Evolutionary conservation across 495 filamentous ascomycete genomes (phyloP), one percentile per base, ranked within the genome.

Genomic region (Rostrohypoxylon terebratum): DNA sequence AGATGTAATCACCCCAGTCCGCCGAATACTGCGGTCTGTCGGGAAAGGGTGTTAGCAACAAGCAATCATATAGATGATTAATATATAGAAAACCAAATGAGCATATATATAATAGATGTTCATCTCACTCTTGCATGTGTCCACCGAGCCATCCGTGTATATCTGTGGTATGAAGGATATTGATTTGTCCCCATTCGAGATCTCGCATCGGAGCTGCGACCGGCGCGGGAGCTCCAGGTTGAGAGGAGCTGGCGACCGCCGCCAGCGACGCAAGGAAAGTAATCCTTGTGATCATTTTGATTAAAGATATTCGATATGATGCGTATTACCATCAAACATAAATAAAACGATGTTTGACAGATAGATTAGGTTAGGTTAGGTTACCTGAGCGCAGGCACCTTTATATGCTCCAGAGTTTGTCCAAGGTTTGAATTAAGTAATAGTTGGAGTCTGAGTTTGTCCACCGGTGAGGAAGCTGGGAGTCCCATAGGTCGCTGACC

Each of bases 1-100:
- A 98, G 72, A 98, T 87, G 80, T 98, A 99, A 82, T 99, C 96
- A 38, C 96, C 96, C 92, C 96, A 98, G 78, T 98, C 96, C 40
- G 93, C 96, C 14, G 93, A 94, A 78, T 93, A 99, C 25, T 93
- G 94, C 1, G 94, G 83, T 81, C 91, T 93, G 73, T 5, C 2
- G 11, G 36, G 21, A 53, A 53, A 59, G 7, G 44, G 20, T 5
- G 61, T 83, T 50, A 83, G 80, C 53, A 13, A 68, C 16, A 45
- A 34, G 40, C 14, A 50, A 25, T 25, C 7, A 25, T 20, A 25
- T 23, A 28, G 16, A 45, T 6, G 33, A 16, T 9, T 11, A 59
- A 33, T n/a, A n/a, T n/a, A 10, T 10, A 38, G 34, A 28, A 28
- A 28, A 4, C 28, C 6, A 5, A 28, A 13, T 38, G 13, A 14